Conservation (phyloP, 1,284 basidiomycete genomes). For the Boletus subluridellus region DNA sequence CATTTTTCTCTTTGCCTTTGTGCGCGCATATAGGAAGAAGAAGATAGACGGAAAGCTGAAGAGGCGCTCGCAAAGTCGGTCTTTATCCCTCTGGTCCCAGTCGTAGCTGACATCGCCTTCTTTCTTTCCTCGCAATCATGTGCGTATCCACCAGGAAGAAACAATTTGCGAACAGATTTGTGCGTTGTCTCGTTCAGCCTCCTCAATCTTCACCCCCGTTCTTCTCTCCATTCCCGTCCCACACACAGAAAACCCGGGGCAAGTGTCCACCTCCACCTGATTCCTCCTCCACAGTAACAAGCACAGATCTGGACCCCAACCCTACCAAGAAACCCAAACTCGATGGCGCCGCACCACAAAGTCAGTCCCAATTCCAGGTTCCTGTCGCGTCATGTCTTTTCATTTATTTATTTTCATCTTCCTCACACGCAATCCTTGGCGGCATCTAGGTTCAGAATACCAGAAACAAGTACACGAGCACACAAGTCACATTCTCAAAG, state of each 20-base stretch:
- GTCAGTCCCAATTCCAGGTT: constrained; percentile 29
- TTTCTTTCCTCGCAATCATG: background rate
- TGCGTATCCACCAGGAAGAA: constrained; percentile 46
- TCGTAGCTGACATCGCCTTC: background rate
- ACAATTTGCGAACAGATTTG: constrained; percentile 59
- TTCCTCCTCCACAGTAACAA: constrained; percentile 28
- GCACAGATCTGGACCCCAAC: constrained; percentile 29
- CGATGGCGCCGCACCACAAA: constrained; percentile 28
- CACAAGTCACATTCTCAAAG: constrained; percentile 36
- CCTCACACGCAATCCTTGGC: constrained; percentile 17
- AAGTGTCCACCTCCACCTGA: constrained; percentile 46
- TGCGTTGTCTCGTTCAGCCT: constrained; percentile 36
- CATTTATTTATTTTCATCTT: background rate
- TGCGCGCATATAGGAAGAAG: constrained; percentile 46
- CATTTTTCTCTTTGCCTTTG: background rate
- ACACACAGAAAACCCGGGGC: constrained; percentile 53
- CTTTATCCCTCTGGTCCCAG: background rate
- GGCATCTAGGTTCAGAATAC: constrained; percentile 19
- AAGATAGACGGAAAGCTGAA: constrained; percentile 53
- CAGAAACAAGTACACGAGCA: constrained; percentile 40
- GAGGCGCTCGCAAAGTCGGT: constrained; percentile 47
- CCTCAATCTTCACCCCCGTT: background rate
- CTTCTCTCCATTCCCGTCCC: no score
- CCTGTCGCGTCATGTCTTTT: background rate
- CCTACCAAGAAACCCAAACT: constrained; percentile 42